Evolutionary conservation across 1,139 yeast genomes (phyloP), one percentile per base, ranked within the genome.

Genomic region (Nakaseomyces sp.): DNA sequence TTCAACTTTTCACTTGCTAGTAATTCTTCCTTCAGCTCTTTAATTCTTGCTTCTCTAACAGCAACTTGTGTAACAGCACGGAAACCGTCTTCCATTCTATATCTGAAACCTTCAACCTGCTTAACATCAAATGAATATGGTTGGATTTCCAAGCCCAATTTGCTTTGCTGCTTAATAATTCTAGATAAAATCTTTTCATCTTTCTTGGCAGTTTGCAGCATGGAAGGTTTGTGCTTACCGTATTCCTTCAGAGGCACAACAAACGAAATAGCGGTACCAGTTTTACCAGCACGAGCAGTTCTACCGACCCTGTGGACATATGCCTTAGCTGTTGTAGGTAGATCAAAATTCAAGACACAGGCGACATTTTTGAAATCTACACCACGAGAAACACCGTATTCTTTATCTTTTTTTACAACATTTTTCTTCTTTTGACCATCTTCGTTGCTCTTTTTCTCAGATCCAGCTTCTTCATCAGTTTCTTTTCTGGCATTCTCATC

Each of bases 291-390:
- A 65, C 99, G 79, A 4, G 98, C 98, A 2, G 99, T 91, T 70
- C 99, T 80, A 43, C 99, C 99, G 40, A 93, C 77, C 61, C 99
- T 77, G 65, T 93, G 99, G 36, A 88, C 81, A 61, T 93, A 93
- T 5, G 95, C 79, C 59, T 83, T 83, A 4, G 97, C 81, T 5
- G 95, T 80, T 2, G 87, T 76, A 37, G 99, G 98, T 53, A 93
- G 71, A 63, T 93, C 99, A 62, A 93, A 93, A 66, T 93, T 93
- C 51, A 93, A 71, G 4, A 93, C 98, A 68, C 97, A 91, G 15
- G 97, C 93, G 50, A 93, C 97, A 57, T 91, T 89, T 56, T 77
- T 81, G 71, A 93, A 93, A 66, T 93, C 99, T 32, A 93, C 94
- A 57, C 99, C 98, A 65, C 99, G 78, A 26, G 96, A 84, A 36